Evolutionary conservation across 192 early-diverging fungal genomes (phyloP).

Genomic region (Helicostylum pulchrum): DNA sequence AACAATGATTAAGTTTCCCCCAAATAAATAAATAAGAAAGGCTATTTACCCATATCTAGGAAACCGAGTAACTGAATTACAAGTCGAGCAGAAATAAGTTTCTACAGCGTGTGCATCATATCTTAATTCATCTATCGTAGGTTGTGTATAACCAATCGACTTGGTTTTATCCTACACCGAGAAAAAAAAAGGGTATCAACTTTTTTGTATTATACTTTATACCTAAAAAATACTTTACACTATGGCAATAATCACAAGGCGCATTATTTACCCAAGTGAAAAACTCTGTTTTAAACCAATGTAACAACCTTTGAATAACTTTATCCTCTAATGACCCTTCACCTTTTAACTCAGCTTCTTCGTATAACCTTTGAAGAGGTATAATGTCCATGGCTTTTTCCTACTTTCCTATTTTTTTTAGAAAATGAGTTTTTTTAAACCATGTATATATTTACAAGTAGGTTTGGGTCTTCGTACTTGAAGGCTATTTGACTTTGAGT

Average conservation of each 20-base stretch:
- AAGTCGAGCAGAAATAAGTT: constrained; percentile 37
- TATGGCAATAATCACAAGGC: constrained; percentile 40
- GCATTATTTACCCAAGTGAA: constrained; percentile 51
- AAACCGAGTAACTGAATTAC: constrained; percentile 41
- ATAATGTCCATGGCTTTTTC: constrained; percentile 42
- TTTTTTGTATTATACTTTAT: not conserved
- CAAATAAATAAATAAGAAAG: not conserved
- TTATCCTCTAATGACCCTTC: constrained; percentile 16
- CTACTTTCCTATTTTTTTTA: constrained; percentile 13
- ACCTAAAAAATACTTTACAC: not conserved
- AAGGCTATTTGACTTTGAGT: not conserved
- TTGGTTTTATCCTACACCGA: constrained; percentile 23
- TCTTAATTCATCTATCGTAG: constrained; percentile 37
- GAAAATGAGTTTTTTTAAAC: not conserved
- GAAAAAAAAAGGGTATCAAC: not conserved
- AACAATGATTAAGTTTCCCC: not conserved
- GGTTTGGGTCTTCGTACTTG: not conserved
- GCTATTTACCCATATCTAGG: constrained; percentile 43
- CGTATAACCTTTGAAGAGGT: constrained; percentile 39
- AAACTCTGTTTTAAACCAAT: constrained; percentile 55
- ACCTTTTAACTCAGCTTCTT: constrained; percentile 31
- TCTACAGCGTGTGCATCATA: constrained; percentile 44
- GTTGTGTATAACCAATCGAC: constrained; percentile 9
- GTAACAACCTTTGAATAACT: constrained; percentile 34
- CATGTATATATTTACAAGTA: not conserved